Conservation (phyloP, 345 rosid species). For the Bruguiera sexangula region DNA sequence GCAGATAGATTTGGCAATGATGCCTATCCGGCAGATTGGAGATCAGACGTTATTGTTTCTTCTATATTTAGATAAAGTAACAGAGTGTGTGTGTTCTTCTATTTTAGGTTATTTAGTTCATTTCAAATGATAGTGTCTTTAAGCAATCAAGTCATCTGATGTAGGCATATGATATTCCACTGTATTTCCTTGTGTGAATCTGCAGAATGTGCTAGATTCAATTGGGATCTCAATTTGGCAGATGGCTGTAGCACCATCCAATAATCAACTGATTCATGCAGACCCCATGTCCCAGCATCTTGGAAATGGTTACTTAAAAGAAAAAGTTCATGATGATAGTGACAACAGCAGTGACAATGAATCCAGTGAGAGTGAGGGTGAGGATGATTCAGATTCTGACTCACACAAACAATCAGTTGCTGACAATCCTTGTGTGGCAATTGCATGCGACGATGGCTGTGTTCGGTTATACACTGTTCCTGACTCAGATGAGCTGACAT, state of each 20-base stretch:
- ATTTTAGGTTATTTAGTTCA: no score
- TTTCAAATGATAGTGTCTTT: no score
- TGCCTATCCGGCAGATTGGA: no score
- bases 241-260: slow-evolving; percentile 64
- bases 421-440: slow-evolving; percentile 51
- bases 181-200: slow-evolving; percentile 1
- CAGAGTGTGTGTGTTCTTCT: no score
- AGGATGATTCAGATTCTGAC: slow-evolving; percentile 48
- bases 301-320: slow-evolving; percentile 50
- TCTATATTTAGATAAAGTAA: no score
- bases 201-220: slow-evolving; percentile 71
- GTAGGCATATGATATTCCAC: not conserved
- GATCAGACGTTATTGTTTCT: no score
- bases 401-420: slow-evolving; percentile 27
- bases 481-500: slow-evolving; percentile 51
- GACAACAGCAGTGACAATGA: slow-evolving; percentile 36
- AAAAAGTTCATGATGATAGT: slow-evolving; percentile 9
- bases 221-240: slow-evolving; percentile 89
- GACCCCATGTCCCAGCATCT: slow-evolving; percentile 32
- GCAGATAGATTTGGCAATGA: no score
- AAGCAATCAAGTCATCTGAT: no score
- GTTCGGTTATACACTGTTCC: slow-evolving; percentile 59
- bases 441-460: slow-evolving; percentile 88
- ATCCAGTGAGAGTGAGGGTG: slow-evolving; percentile 60
- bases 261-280: slow-evolving; percentile 12